Evolutionary conservation across 169 alveolate genomes (phyloP).

Genomic region (Plasmodium vinckei): DNA sequence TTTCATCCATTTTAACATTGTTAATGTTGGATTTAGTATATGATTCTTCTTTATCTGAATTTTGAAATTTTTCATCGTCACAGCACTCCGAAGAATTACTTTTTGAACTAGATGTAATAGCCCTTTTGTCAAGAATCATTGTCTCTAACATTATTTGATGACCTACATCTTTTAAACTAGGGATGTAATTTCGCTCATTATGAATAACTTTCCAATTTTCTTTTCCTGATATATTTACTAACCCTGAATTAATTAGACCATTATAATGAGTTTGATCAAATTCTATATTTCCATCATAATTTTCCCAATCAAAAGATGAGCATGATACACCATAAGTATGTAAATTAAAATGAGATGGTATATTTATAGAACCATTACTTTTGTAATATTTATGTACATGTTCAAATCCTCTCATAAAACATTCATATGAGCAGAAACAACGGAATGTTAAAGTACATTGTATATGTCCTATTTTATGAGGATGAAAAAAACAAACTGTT

Average conservation of each 20-base stretch:
- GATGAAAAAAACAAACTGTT: slow-evolving; percentile 87
- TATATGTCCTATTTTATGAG: slow-evolving; percentile 81
- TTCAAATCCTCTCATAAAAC: slow-evolving; percentile 81
- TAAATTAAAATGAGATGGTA: slow-evolving; percentile 83
- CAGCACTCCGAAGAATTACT: background rate
- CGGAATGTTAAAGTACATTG: slow-evolving; percentile 85
- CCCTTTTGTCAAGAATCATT: slow-evolving; percentile 67
- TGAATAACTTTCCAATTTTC: slow-evolving; percentile 80
- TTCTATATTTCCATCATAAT: slow-evolving; percentile 80
- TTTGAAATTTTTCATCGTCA: background rate
- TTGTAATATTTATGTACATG: slow-evolving; percentile 83
- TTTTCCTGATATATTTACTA: slow-evolving; percentile 71
- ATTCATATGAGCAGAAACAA: slow-evolving; percentile 83
- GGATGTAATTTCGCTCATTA: slow-evolving; percentile 81
- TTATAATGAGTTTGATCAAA: slow-evolving; percentile 82
- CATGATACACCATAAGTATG: slow-evolving; percentile 88
- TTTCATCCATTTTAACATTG: too few relatives aligned
- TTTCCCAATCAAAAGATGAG: slow-evolving; percentile 83
- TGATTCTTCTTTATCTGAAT: background rate
- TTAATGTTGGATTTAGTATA: too few relatives aligned
- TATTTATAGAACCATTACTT: slow-evolving; percentile 79
- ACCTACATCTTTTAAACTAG: slow-evolving; percentile 83
- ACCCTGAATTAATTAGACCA: slow-evolving; percentile 80
- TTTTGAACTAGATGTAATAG: slow-evolving; percentile 13
- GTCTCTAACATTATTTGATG: slow-evolving; percentile 84